These are phyloP conservation scores for Adiantum capillusveneris DNA, from an alignment of 75 land plant species.

Conservation along the genomic window DNA sequence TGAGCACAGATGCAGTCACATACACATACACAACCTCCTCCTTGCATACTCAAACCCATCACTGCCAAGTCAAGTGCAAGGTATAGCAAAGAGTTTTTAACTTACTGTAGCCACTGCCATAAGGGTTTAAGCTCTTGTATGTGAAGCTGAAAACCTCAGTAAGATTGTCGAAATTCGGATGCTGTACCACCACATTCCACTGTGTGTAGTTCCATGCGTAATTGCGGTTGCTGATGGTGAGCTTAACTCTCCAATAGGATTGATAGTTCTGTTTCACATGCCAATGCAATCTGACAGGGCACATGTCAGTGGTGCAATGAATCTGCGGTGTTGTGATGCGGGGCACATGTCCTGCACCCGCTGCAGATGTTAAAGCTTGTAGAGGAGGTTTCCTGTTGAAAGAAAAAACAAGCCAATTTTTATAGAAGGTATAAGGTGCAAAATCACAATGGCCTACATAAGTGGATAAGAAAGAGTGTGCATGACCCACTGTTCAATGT, in stretches of 20 bases:
- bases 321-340: conserved; percentile 19
- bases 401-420: neutral
- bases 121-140: conserved; percentile 38
- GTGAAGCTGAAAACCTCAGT: conserved; percentile 55
- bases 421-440: no score
- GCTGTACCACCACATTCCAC: conserved; percentile 60
- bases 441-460: no score
- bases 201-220: conserved; percentile 42
- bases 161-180: conserved; percentile 55
- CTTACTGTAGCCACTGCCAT: conserved; percentile 43
- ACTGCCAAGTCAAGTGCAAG: no score
- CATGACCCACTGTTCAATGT: no score
- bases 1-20: no score
- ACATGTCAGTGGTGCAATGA: conserved; percentile 62
- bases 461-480: no score
- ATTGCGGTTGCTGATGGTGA: conserved; percentile 56
- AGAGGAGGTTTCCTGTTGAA: neutral
- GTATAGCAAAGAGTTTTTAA: no score
- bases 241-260: conserved; percentile 61
- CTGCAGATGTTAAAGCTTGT: neutral
- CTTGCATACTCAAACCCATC: no score
- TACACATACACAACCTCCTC: no score
- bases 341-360: neutral
- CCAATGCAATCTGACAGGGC: conserved; percentile 66
- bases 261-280: conserved; percentile 61